These are phyloP conservation scores for Kodamaea plutei DNA, from an alignment of 1,139 yeast genomes.

Conservation along the genomic window DNA sequence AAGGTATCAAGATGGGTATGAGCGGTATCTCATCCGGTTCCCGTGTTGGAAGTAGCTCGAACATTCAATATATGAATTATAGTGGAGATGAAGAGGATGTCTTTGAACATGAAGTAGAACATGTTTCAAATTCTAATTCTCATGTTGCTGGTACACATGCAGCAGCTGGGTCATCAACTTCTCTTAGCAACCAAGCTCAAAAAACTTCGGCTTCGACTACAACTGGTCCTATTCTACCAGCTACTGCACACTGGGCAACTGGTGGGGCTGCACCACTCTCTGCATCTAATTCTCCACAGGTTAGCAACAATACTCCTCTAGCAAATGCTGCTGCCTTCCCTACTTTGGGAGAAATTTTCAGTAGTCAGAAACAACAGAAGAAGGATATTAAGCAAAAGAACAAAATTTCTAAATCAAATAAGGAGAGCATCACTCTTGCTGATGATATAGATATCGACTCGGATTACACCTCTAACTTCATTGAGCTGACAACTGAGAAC, in stretches of 20 bases:
- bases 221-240: conserved; percentile 44
- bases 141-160: not conserved
- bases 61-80: conserved; percentile 12
- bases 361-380: conserved; percentile 37
- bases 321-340: conserved; percentile 66
- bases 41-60: conserved; percentile 13
- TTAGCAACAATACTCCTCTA: conserved; percentile 32
- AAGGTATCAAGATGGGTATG: conserved; percentile 60
- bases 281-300: conserved; percentile 34
- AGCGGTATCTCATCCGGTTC: conserved; percentile 26
- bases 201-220: conserved; percentile 8
- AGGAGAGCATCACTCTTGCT: conserved; percentile 26
- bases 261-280: conserved; percentile 17
- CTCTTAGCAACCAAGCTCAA: conserved; percentile 5
- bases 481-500: conserved; percentile 34
- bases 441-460: conserved; percentile 43
- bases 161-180: conserved; percentile 2
- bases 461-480: conserved; percentile 32
- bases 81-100: conserved; percentile 21
- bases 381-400: conserved; percentile 28
- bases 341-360: conserved; percentile 61
- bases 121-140: not conserved
- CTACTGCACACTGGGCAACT: conserved; percentile 58
- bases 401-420: conserved; percentile 21
- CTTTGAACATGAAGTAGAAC: conserved; percentile 12